Percentiles rank a stretch among this genome's conserved stretches.
phyloP scores from a whole-genome alignment of 23 red algal species.

The Gracilaria caudata region DNA sequence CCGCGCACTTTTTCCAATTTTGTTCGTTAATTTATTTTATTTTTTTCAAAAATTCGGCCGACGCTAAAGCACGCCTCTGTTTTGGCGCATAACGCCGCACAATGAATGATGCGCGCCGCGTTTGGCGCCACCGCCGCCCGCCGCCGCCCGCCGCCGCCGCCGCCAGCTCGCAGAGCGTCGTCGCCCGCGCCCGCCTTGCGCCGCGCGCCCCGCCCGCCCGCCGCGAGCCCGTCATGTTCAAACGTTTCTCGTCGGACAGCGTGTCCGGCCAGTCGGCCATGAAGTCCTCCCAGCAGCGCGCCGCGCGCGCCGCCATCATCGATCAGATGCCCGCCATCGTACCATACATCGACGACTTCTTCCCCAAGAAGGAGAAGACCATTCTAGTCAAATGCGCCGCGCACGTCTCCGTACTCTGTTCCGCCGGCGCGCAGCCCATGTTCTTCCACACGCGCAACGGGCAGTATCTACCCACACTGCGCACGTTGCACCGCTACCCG shows the following conservation, averaged over 20 bases:
- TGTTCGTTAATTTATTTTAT: too few relatives aligned
- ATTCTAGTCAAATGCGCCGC: conserved; percentile 72
- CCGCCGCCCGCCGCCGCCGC: background rate
- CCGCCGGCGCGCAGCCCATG: conserved; percentile 35
- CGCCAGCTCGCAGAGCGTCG: too few relatives aligned
- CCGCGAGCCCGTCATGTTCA: conserved; percentile 72
- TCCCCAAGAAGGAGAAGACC: conserved; percentile 97
- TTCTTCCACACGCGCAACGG: conserved; percentile 88
- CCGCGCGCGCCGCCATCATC: conserved; percentile 74
- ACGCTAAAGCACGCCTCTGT: too few relatives aligned
- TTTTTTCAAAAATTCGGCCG: too few relatives aligned
- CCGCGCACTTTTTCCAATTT: too few relatives aligned
- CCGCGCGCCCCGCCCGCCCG: background rate
- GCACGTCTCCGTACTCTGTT: conserved; percentile 66
- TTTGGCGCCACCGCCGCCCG: background rate
- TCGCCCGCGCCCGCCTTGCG: too few relatives aligned
- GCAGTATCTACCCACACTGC: conserved; percentile 76
- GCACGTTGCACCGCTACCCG: conserved; percentile 84
- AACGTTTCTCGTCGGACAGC: conserved; percentile 72
- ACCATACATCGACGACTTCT: conserved; percentile 83
- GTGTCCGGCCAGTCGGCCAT: conserved; percentile 81
- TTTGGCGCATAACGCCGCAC: too few relatives aligned
- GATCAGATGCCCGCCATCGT: conserved; percentile 78
- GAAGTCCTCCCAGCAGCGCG: conserved; percentile 94
- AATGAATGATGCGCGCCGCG: too few relatives aligned